Base-by-base conservation (phyloP, 2,329 filamentous ascomycete genomes). In the Cercospora zeae-maydis region DNA sequence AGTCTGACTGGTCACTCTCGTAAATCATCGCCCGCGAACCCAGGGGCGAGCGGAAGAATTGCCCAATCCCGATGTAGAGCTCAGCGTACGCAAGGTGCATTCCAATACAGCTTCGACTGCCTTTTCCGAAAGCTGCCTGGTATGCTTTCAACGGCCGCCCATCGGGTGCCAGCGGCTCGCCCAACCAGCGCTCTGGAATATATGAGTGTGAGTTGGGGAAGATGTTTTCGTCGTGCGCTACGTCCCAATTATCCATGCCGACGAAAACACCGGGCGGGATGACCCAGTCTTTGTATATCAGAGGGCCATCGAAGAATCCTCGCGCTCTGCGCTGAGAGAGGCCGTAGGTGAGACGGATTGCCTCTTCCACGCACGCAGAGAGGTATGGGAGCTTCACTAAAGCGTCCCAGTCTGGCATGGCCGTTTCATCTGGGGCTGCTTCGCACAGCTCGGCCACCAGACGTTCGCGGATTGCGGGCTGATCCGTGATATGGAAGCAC, bases 401-500 rank as follows among this genome's bases (percentile, higher is more conserved):
- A 34, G 53, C 39, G 47, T 65, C 57, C 57, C 57, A 53, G 10
- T 45, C 27, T 7, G 64, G 62, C 24, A 63, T 59, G 6, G 37
- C 10, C 13, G 27, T 42, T 16, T 59, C 33, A 30, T 66, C 59
- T 10, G 67, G 66, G 8, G 63, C 63, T 10, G 66, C 64, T 6
- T 27, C 31, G n/a, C 49, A 21, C 2, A 82, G 65, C 64, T 82
- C 80, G 4, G 63, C 62, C 36, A 76, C 74, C 8, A 82, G 66
- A 45, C 69, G 75, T 5, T 72, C 57, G 24, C 76, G 64, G 16
- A 76, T 64, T 1, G 70, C 67, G 0, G 75, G 74, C 2, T 75
- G 63, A 31, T 76, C 70, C 10, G 81, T 70, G 34, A 82, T 58
- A 56, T 80, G 71, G 64, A 76, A 81, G 5, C 74, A 73, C 0